Base-by-base conservation (phyloP, 2,329 filamentous ascomycete species). In the Calonectria henricotiae region DNA sequence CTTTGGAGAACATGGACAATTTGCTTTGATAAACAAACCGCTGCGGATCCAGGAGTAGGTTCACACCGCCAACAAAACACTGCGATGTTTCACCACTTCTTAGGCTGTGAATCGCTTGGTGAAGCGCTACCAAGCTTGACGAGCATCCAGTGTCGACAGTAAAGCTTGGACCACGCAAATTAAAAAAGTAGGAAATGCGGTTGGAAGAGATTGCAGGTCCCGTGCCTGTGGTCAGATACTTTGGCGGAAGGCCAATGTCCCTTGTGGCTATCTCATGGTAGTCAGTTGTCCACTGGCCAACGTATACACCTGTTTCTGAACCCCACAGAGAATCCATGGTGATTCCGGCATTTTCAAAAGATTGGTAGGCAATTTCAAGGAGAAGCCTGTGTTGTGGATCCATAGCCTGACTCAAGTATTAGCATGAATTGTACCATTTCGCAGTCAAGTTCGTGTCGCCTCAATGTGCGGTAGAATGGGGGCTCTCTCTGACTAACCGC, bases 211-310 rank as follows among this genome's bases (percentile, higher is more conserved):
- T 54, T 3, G 49, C 49, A 5, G 49, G 49, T 4, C 49, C 49
- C 0, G 49, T 54, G 13, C 49, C 49, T 13, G 49, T 54, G 30
- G 30, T 27, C 8, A 54, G 17, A 13, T 54, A 54, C 49, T 54
- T 54, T 32, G 49, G 49, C 12, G 49, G 49, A 8, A 35, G 49
- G 25, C 49, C 37, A 15, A 54, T 54, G 9, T 54, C 49, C 8
- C 49, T 30, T 2, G 49, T 54, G 49, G 49, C 49, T 2, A 54
- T 20, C 49, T 54, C 49, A 20, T 54, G 49, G 49, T 54, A 54
- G 49, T 54, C 49, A 4, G 49, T 54, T 30, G 49, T 54, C 49
- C 49, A 54, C 7, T 54, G 49, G 15, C 49, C 49, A 27, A 54
- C 30, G 9, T 54, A 54, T 5, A 54, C 49, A 11, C 49, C 49